Base-by-base conservation (phyloP, 768 basidiomycete genomes). In the Hypholoma fasciculare region DNA sequence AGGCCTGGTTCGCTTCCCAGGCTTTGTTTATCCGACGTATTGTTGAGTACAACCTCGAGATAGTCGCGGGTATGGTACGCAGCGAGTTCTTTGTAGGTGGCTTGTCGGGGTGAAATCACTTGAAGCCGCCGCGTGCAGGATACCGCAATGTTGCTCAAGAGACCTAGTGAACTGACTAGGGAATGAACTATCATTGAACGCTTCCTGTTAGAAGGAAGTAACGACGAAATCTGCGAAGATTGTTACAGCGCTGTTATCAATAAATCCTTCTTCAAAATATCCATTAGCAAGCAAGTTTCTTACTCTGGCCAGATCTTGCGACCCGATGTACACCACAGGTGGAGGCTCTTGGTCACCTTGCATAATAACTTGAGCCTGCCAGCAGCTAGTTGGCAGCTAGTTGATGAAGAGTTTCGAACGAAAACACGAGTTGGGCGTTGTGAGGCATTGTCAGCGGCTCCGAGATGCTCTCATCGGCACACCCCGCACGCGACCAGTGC, bases 61-160 rank as follows among this genome's bases (percentile, higher is more conserved):
- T 88, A 95, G 36, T 84, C 82, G n/a, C 74, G 72, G 17, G 83
- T 85, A 65, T 95, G 94, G 65, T 92, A 95, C 16, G 74, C 72
- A 12, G 75, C 63, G 4, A 96, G 80, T 9, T 90, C 85, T 37
- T 78, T 79, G 57, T 69, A 69, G 0, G 76, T 82, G 0, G 90
- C 92, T 23, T 72, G 76, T 5, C 67, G 62, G 0, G 90, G 87
- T 4, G 78, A 78, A 4, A 90, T 65, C 3, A 88, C 72, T 38
- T 70, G 74, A 19, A 85, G 67, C 11, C 65, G 72, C 52, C 69
- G 57, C 56, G 53, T 61, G 26, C 61, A 19, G 9, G 69, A 7
- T 19, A 12, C 62, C 39, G 67, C 68, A 2, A 67, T 58, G 14
- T 71, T 62, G 7, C 71, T 69, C 57, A 87, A 72, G 19, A 89